Evolutionary conservation across 2,329 filamentous ascomycete species (phyloP).

Genomic region (Exophiala sp.): DNA sequence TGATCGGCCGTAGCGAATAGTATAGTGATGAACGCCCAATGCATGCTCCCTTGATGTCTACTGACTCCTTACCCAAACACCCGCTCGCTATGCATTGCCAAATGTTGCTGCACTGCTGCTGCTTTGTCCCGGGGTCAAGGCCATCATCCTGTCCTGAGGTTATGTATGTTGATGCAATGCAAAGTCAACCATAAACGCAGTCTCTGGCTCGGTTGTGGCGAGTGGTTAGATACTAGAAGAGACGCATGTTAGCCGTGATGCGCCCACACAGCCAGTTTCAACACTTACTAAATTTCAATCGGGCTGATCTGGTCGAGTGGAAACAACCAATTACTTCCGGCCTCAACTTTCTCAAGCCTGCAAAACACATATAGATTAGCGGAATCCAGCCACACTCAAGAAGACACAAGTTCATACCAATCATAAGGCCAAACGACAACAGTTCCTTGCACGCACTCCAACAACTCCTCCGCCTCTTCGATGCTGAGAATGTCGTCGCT

Average conservation of each 20-base stretch:
- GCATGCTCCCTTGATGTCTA: too few relatives aligned
- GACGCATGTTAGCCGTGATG: too few relatives aligned
- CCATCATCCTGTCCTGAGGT: too few relatives aligned
- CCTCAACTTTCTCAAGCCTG: conserved; percentile 81
- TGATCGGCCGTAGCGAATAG: too few relatives aligned
- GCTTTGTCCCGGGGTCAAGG: too few relatives aligned
- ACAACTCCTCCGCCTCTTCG: conserved; percentile 74
- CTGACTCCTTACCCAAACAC: neutral
- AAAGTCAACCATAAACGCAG: too few relatives aligned
- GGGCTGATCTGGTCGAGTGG: conserved; percentile 94
- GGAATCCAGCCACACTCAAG: neutral
- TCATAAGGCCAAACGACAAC: conserved; percentile 93
- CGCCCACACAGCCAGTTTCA: neutral
- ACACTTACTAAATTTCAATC: conserved; percentile 86
- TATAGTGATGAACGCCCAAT: too few relatives aligned
- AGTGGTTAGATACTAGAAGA: too few relatives aligned
- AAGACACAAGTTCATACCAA: conserved; percentile 53
- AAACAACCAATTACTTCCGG: conserved; percentile 93
- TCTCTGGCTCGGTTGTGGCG: too few relatives aligned
- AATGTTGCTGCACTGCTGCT: neutral
- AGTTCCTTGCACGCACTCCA: conserved; percentile 80
- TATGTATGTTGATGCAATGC: too few relatives aligned
- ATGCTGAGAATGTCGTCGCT: conserved; percentile 73
- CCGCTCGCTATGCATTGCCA: neutral
- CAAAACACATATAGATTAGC: neutral